phyloP scores from a whole-genome alignment of 495 filamentous ascomycete species.

The Podospora comata region DNA sequence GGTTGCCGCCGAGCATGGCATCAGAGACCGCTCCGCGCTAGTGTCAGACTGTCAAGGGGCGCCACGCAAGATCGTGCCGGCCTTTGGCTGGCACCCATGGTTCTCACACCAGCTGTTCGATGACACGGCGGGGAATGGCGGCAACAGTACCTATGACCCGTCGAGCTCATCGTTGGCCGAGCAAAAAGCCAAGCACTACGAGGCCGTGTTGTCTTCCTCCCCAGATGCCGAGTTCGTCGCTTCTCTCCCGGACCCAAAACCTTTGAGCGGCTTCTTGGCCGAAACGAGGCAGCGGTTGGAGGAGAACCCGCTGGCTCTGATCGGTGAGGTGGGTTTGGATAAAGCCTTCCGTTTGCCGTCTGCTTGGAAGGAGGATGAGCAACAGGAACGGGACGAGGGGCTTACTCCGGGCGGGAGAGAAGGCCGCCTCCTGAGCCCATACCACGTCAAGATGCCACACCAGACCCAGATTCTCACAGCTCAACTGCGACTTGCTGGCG shows the following conservation, averaged over 20 bases:
- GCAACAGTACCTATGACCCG: slow-evolving; percentile 39
- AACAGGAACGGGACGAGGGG: slow-evolving; percentile 41
- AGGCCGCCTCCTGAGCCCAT: slow-evolving; percentile 67
- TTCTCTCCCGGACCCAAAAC: slow-evolving; percentile 65
- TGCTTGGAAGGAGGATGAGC: slow-evolving; percentile 45
- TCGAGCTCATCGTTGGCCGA: slow-evolving; percentile 15
- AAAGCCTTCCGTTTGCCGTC: slow-evolving; percentile 78
- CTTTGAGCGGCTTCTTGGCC: slow-evolving; percentile 62
- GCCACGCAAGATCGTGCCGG: slow-evolving; percentile 59
- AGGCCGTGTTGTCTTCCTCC: slow-evolving; percentile 54
- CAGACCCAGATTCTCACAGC: slow-evolving; percentile 72
- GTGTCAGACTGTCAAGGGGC: slow-evolving; percentile 1
- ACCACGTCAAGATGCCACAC: slow-evolving; percentile 73
- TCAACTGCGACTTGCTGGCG: slow-evolving; percentile 82
- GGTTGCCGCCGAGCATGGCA: slow-evolving; percentile 52
- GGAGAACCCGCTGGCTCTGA: slow-evolving; percentile 62
- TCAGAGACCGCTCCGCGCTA: slow-evolving; percentile 22
- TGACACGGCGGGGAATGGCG: slow-evolving; percentile 41
- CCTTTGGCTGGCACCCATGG: slow-evolving; percentile 99
- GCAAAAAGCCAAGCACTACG: slow-evolving; percentile 69
- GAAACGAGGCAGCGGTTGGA: slow-evolving; percentile 63
- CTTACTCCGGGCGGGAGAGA: slow-evolving; percentile 79
- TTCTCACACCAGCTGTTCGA: slow-evolving; percentile 87
- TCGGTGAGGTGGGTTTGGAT: slow-evolving; percentile 90
- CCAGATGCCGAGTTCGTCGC: slow-evolving; percentile 59